Conservation (phyloP, 2,329 filamentous ascomycete species). For the Xylaria sp. region DNA sequence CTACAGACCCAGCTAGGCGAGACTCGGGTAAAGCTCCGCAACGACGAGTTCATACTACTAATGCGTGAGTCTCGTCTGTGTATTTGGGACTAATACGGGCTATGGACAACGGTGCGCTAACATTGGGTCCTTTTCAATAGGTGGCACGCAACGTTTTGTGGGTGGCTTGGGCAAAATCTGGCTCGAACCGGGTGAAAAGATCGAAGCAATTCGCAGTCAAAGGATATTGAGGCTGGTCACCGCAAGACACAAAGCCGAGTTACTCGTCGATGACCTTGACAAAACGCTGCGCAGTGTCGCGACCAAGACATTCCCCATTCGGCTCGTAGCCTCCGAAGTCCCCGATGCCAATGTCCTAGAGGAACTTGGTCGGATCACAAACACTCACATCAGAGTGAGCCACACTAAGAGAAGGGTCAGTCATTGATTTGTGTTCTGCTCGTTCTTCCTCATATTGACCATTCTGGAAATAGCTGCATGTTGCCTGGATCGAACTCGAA, state of each 20-base stretch:
- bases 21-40: constrained; percentile 47
- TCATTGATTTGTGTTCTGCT: neutral
- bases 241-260: constrained; percentile 44
- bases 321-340: constrained; percentile 33
- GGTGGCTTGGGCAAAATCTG: constrained; percentile 38
- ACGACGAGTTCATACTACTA: constrained; percentile 51
- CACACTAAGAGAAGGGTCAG: constrained; percentile 35
- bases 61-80: constrained; percentile 46
- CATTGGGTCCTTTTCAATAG: constrained; percentile 26
- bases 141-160: constrained; percentile 46
- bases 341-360: constrained; percentile 40
- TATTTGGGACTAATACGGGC: neutral
- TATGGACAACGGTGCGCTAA: neutral
- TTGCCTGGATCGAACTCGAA: constrained; percentile 50
- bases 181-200: constrained; percentile 45
- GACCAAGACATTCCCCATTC: constrained; percentile 34
- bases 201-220: constrained; percentile 43
- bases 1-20: constrained; percentile 50
- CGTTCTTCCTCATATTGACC: neutral
- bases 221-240: constrained; percentile 45
- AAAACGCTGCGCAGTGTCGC: constrained; percentile 37
- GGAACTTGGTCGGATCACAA: constrained; percentile 47
- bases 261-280: constrained; percentile 44
- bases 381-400: constrained; percentile 33
- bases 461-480: constrained; percentile 35